Conservation (phyloP, 2,329 filamentous ascomycete species). For the Magnaporthiopsis incrustans region DNA sequence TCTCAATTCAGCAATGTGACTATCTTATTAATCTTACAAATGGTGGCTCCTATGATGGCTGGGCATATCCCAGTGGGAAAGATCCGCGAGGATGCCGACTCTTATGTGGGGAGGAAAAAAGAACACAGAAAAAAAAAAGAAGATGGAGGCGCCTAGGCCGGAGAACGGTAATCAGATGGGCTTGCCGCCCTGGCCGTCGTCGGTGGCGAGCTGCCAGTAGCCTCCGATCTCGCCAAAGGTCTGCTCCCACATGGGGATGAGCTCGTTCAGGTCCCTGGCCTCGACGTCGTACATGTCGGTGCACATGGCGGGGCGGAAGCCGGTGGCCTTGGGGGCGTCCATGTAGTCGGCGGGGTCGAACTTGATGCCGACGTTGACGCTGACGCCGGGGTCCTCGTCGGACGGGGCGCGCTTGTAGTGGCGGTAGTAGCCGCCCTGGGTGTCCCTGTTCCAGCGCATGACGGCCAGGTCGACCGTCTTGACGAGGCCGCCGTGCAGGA, state of each 20-base stretch:
- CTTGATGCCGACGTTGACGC: constrained; percentile 12
- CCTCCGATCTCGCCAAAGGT: constrained; percentile 10
- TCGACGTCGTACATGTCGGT: constrained; percentile 13
- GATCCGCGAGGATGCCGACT: neutral
- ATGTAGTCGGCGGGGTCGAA: constrained; percentile 12
- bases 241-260: constrained; percentile 11
- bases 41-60: neutral
- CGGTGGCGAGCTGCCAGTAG: constrained; percentile 10
- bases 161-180: neutral
- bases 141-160: neutral
- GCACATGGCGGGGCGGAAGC: constrained; percentile 11
- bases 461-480: constrained; percentile 19
- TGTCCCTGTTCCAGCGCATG: constrained; percentile 19
- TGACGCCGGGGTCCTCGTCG: constrained; percentile 9
- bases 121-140: neutral
- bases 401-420: constrained; percentile 18
- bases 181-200: constrained; percentile 3
- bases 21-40: neutral
- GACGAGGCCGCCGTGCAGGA: constrained; percentile 24
- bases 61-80: neutral
- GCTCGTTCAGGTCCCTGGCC: constrained; percentile 12
- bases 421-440: constrained; percentile 20
- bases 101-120: neutral
- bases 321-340: constrained; percentile 3
- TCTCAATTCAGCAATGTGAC: neutral